Evolutionary conservation across 208 protist species (phyloP).

Genomic region (Leishmania aethiopica): DNA sequence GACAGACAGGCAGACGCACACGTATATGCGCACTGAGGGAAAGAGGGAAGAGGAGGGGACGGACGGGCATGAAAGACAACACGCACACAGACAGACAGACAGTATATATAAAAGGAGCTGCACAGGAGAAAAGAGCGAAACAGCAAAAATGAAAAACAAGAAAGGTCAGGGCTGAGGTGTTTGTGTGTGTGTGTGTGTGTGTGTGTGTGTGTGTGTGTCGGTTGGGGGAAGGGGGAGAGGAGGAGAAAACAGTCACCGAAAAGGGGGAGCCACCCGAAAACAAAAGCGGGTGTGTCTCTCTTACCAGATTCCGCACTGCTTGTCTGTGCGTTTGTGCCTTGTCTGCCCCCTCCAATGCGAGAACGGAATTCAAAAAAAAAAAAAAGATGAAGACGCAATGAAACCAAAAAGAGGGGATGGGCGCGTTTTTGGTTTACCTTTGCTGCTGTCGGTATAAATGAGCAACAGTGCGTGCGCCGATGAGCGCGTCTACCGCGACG

Average conservation of each 20-base stretch:
- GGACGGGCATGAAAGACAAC: not conserved
- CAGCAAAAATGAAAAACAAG: constrained; percentile 10
- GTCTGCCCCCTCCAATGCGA: not conserved
- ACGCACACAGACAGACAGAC: not conserved
- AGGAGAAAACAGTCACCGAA: not conserved
- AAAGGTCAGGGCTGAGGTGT: not conserved
- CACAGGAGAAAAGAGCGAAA: constrained; percentile 8
- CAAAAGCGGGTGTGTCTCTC: not conserved
- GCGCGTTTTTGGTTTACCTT: not conserved
- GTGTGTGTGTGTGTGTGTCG: not conserved
- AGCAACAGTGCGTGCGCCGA: not conserved
- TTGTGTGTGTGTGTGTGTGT: not conserved
- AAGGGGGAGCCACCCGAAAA: not conserved
- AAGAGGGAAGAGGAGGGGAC: not conserved
- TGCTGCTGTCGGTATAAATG: not conserved
- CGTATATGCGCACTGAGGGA: too few species aligned
- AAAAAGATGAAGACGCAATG: not conserved
- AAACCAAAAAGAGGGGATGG: not conserved
- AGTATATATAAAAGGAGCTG: not conserved
- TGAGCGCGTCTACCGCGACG: not conserved
- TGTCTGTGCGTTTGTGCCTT: not conserved
- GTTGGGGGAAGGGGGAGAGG: not conserved
- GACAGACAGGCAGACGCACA: not conserved
- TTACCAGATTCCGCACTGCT: not conserved
- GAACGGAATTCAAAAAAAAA: not conserved